These are phyloP conservation scores for Rhodotorula sp. DNA, from an alignment of 1,284 basidiomycete genomes.

Conservation along the genomic window DNA sequence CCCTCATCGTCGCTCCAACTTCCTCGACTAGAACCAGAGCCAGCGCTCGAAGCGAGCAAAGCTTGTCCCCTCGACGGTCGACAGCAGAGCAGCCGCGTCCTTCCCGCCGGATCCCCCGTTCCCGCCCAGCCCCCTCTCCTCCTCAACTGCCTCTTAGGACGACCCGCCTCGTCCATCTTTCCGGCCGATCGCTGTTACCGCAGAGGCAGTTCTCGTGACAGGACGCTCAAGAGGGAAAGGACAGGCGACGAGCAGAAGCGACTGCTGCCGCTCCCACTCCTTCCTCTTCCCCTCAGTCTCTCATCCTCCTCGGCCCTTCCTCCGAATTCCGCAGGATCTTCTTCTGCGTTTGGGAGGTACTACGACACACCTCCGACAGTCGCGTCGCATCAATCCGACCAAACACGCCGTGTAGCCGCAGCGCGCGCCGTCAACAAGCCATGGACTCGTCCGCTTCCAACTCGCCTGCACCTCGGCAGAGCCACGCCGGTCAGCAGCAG, in stretches of 20 bases:
- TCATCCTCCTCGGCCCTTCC: not conserved
- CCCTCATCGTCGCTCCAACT: too few relatives aligned
- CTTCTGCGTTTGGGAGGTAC: slow-evolving; percentile 6
- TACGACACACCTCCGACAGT: not conserved
- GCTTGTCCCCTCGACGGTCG: too few relatives aligned
- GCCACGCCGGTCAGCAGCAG: not conserved
- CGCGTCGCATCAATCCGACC: not conserved
- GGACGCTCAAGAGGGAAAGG: not conserved
- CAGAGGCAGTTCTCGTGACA: not conserved
- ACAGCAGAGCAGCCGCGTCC: too few relatives aligned
- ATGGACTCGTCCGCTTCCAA: slow-evolving; percentile 1
- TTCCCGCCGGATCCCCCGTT: too few relatives aligned
- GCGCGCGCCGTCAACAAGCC: not conserved
- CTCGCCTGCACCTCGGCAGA: not conserved
- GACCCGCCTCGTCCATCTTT: not conserved
- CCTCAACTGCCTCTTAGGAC: not conserved
- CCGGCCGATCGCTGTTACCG: not conserved
- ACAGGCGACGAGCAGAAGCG: not conserved
- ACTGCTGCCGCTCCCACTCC: not conserved
- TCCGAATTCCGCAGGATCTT: not conserved
- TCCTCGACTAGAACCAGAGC: too few relatives aligned
- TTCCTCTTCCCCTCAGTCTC: slow-evolving; percentile 2
- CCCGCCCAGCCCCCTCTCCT: too few relatives aligned
- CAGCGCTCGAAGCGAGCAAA: too few relatives aligned
- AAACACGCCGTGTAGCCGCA: not conserved